phyloP scores from a whole-genome alignment of 2,329 filamentous ascomycete genomes.

The Clonostachys rosea region DNA sequence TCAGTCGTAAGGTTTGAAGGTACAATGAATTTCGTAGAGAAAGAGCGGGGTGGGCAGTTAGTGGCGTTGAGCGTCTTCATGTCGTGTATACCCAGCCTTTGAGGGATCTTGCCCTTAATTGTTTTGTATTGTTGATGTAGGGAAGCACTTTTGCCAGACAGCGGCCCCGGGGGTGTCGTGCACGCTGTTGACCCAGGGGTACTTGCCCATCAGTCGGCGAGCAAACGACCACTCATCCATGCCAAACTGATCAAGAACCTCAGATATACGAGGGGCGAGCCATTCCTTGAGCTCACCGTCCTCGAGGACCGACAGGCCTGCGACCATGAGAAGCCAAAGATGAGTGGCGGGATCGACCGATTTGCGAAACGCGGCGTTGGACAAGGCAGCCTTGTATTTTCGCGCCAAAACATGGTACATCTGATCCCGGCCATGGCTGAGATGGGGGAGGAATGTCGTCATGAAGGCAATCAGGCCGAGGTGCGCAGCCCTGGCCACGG shows the following conservation, averaged over 20 bases:
- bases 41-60: no score
- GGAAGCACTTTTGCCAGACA: slow-evolving; percentile 4
- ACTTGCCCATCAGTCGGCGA: slow-evolving; percentile 7
- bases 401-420: slow-evolving; percentile 4
- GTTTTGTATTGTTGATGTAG: neutral
- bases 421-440: slow-evolving; percentile 2
- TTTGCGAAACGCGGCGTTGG: slow-evolving; percentile 1
- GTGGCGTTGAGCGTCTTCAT: no score
- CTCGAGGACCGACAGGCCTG: slow-evolving; percentile 1
- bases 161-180: slow-evolving; percentile 7
- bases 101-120: no score
- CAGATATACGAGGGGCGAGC: slow-evolving; percentile 1
- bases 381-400: slow-evolving; percentile 2
- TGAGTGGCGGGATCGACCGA: slow-evolving; percentile 1
- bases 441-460: slow-evolving; percentile 9
- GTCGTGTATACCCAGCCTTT: no score
- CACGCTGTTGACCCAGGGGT: slow-evolving; percentile 14
- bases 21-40: no score
- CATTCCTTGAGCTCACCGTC: neutral
- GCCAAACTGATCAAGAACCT: slow-evolving; percentile 1
- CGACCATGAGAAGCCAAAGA: slow-evolving; percentile 5
- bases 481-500: slow-evolving; percentile 12
- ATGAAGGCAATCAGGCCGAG: slow-evolving; percentile 17
- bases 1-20: no score
- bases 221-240: slow-evolving; percentile 3